A percentile compares a stretch with the other conserved stretches of the same genome.
Evolutionary conservation across 352 stramenopile species (phyloP).

Genomic region (Pythium biforme): DNA sequence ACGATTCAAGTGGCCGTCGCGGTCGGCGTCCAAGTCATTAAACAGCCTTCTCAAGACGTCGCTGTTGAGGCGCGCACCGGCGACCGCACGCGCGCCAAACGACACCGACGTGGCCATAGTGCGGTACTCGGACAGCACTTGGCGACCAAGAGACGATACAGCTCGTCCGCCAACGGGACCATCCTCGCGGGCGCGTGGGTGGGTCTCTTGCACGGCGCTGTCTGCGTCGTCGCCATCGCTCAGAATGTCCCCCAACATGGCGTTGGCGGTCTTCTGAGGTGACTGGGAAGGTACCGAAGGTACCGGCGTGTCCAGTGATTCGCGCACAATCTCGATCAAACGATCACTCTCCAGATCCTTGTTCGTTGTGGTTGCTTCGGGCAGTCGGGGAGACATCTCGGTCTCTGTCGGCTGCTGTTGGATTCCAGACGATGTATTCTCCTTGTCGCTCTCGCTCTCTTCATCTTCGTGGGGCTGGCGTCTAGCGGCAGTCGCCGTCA

Average conservation of each 20-base stretch:
- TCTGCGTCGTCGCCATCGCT: no score
- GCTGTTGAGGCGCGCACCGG: constrained; percentile 32
- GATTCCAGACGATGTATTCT: constrained; percentile 1
- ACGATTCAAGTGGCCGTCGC: constrained; percentile 66
- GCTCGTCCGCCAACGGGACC: not conserved
- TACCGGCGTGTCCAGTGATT: constrained; percentile 7
- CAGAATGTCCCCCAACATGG: no score
- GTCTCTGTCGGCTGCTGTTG: no score
- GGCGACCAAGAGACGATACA: constrained; percentile 52
- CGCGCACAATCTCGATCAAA: constrained; percentile 1
- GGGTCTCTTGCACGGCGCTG: not conserved
- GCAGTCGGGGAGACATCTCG: not conserved
- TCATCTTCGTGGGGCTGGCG: not conserved
- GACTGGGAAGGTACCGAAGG: not conserved
- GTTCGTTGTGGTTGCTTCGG: not conserved
- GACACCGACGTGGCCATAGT: constrained; percentile 57
- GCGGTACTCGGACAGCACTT: constrained; percentile 72
- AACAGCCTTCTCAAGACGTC: constrained; percentile 78
- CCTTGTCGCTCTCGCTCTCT: not conserved
- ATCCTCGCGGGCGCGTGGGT: not conserved
- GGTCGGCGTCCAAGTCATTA: constrained; percentile 65
- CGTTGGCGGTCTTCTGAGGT: no score
- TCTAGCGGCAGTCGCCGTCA: not conserved
- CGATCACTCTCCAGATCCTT: not conserved
- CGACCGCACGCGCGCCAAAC: constrained; percentile 41